Evolutionary conservation across 805 yeast species (phyloP).

Genomic region (Phaffomyces opuntiae): DNA sequence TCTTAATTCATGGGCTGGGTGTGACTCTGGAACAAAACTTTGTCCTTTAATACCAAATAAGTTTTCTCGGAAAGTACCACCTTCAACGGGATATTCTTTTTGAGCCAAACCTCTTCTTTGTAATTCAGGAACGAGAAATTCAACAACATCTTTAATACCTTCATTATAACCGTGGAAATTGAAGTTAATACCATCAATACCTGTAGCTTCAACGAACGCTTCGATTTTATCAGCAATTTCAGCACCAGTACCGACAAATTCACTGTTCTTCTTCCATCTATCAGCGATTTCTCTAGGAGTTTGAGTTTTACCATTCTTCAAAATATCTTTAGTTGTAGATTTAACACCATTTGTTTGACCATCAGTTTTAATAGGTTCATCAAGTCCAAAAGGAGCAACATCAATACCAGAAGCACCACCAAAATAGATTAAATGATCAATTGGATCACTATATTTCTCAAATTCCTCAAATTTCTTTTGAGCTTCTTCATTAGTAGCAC

Average conservation of each 20-base stretch:
- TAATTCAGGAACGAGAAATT: slow-evolving; percentile 31
- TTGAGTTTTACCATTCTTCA: neutral
- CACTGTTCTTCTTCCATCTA: slow-evolving; percentile 11
- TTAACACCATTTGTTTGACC: slow-evolving; percentile 27
- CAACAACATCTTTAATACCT: slow-evolving; percentile 33
- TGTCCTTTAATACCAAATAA: slow-evolving; percentile 15
- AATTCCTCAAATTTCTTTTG: slow-evolving; percentile 20
- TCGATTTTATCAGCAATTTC: slow-evolving; percentile 34
- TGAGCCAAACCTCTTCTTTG: slow-evolving; percentile 29
- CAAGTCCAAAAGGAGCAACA: slow-evolving; percentile 27
- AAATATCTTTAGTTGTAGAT: slow-evolving; percentile 17
- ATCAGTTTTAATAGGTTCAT: slow-evolving; percentile 28
- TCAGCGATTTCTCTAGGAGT: slow-evolving; percentile 7
- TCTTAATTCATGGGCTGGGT: slow-evolving; percentile 13
- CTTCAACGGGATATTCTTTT: slow-evolving; percentile 29
- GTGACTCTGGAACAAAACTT: slow-evolving; percentile 12
- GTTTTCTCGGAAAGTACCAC: slow-evolving; percentile 22
- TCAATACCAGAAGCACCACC: slow-evolving; percentile 42
- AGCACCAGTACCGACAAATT: slow-evolving; percentile 27
- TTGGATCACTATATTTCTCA: slow-evolving; percentile 29
- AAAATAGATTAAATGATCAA: slow-evolving; percentile 32
- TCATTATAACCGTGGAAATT: slow-evolving; percentile 33
- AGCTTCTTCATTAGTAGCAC: slow-evolving; percentile 36
- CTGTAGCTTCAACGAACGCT: slow-evolving; percentile 31
- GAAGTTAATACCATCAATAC: slow-evolving; percentile 37